phyloP scores from a whole-genome alignment of 768 basidiomycete species.

The Termitomyces sp. region DNA sequence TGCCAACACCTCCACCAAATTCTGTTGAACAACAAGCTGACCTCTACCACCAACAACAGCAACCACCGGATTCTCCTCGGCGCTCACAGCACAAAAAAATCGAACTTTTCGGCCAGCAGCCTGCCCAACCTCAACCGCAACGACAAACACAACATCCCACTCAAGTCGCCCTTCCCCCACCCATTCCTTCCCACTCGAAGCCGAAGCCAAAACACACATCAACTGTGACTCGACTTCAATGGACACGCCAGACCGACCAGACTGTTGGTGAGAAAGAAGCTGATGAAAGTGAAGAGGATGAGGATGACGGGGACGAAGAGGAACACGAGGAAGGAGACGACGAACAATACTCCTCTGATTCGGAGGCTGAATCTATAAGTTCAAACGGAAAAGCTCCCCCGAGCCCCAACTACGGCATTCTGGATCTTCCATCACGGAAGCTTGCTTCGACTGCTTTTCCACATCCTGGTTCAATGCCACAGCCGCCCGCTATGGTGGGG shows the following conservation, averaged over 20 bases:
- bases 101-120: constrained; percentile 2
- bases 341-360: constrained; percentile 15
- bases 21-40: constrained; percentile 10
- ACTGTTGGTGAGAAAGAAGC: background rate
- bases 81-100: background rate
- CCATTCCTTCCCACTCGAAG: constrained; percentile 14
- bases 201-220: constrained; percentile 1
- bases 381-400: constrained; percentile 6
- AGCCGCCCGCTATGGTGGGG: constrained; percentile 4
- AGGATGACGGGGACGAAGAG: background rate
- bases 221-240: background rate
- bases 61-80: constrained; percentile 6
- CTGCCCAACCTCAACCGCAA: background rate
- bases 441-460: background rate
- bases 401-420: constrained; percentile 41
- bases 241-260: background rate
- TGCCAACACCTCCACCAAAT: constrained; percentile 19
- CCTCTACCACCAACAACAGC: constrained; percentile 2
- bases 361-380: constrained; percentile 9
- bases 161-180: constrained; percentile 8
- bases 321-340: constrained; percentile 5
- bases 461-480: constrained; percentile 10
- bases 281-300: constrained; percentile 4
- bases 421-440: constrained; percentile 31
- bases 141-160: background rate